phyloP scores from a whole-genome alignment of 2,329 filamentous ascomycete genomes.

The Fusarium kyushuense region DNA sequence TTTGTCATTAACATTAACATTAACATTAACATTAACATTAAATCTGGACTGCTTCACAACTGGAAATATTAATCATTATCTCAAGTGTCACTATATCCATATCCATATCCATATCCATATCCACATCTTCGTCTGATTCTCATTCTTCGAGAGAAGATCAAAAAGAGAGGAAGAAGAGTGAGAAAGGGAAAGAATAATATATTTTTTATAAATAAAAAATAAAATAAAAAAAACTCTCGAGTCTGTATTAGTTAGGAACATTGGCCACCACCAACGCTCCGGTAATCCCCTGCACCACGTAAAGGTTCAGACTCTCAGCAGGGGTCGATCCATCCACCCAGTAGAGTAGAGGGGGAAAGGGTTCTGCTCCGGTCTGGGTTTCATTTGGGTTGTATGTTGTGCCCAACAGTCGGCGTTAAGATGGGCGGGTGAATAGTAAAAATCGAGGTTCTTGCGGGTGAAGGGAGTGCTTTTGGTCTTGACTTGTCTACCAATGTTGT shows the following conservation, averaged over 20 bases:
- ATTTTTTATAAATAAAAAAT: no score
- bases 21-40: no score
- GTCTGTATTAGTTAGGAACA: slow-evolving; percentile 42
- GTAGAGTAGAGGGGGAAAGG: not conserved
- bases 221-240: slow-evolving; percentile 16
- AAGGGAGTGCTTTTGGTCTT: slow-evolving; percentile 14
- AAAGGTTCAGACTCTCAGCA: slow-evolving; percentile 48
- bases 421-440: slow-evolving; percentile 38
- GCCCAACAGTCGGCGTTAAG: slow-evolving; percentile 49
- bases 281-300: slow-evolving; percentile 47
- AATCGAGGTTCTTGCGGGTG: slow-evolving; percentile 13
- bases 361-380: not conserved
- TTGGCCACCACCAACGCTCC: slow-evolving; percentile 27
- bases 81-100: slow-evolving; percentile 20
- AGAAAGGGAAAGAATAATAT: no score
- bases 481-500: not conserved
- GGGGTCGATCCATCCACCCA: slow-evolving; percentile 39
- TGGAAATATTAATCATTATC: slow-evolving; percentile 30
- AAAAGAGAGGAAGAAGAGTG: not conserved
- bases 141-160: slow-evolving; percentile 12
- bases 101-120: slow-evolving; percentile 13
- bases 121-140: slow-evolving; percentile 1
- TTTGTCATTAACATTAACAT: slow-evolving; percentile 31
- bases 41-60: slow-evolving; percentile 28
- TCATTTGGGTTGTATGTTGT: slow-evolving; percentile 34